Conservation (phyloP, 202 grass and related monocot genomes). For the Musa balbisiana region DNA sequence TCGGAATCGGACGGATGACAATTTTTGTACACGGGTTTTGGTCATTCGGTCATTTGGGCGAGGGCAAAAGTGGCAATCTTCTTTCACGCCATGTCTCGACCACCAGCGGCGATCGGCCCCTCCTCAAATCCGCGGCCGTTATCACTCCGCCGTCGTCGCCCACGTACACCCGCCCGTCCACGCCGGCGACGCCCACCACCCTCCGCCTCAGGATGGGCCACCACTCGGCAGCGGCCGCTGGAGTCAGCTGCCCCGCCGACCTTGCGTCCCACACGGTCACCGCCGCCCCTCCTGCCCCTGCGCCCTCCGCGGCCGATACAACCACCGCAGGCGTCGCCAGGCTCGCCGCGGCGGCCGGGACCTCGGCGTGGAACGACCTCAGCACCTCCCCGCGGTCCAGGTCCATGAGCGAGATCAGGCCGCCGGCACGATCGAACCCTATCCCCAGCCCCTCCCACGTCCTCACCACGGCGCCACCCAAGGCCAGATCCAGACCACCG, state of each 20-base stretch:
- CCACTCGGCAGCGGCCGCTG: background rate
- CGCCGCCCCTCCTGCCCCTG: background rate
- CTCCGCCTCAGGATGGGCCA: background rate
- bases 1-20: no score
- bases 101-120: background rate
- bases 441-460: slow-evolving; percentile 21
- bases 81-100: background rate
- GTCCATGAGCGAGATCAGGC: slow-evolving; percentile 18
- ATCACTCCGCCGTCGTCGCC: slow-evolving; percentile 15
- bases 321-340: slow-evolving; percentile 14
- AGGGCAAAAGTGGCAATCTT: background rate
- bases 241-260: background rate
- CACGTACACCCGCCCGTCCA: slow-evolving; percentile 19
- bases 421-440: slow-evolving; percentile 7
- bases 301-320: background rate
- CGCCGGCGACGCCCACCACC: background rate
- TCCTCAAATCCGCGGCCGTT: slow-evolving; percentile 4
- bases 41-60: no score
- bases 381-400: slow-evolving; percentile 15
- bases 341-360: background rate
- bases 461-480: slow-evolving; percentile 19
- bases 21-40: no score
- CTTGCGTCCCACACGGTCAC: slow-evolving; percentile 21
- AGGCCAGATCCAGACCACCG: background rate
- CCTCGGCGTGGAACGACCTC: slow-evolving; percentile 7